Percentiles rank a stretch among this genome's conserved stretches.
Conservation (phyloP, 306 rosid species). For the Quercus variabilis region DNA sequence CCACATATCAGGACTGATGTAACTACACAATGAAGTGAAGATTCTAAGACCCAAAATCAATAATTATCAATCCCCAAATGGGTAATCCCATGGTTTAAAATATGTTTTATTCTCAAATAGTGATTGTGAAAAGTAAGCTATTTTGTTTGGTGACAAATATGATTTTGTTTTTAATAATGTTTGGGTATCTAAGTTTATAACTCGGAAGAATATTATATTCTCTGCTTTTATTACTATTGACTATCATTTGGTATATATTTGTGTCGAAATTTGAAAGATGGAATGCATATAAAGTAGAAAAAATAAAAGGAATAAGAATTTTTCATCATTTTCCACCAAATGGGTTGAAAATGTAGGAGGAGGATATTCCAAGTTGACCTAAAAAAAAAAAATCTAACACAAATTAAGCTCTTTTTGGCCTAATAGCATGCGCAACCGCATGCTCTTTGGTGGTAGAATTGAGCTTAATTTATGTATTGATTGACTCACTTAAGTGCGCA, state of each 20-base stretch:
- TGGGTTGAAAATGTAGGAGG: background rate
- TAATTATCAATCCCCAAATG: background rate
- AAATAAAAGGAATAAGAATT: background rate
- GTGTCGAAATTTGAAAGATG: background rate
- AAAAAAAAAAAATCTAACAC: conserved; percentile 1
- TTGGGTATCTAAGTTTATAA: background rate
- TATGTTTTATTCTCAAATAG: no score
- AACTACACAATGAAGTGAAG: conserved; percentile 24
- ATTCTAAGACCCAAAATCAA: background rate
- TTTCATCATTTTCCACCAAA: conserved; percentile 14
- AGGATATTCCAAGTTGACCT: background rate
- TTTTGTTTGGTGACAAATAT: background rate
- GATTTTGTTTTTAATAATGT: background rate
- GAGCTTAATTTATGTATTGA: conserved; percentile 12
- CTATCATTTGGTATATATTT: background rate
- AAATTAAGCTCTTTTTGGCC: background rate
- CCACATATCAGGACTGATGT: conserved; percentile 13
- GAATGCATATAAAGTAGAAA: background rate
- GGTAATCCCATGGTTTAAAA: no score
- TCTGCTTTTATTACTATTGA: background rate
- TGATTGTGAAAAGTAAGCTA: no score
- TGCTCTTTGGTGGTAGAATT: conserved; percentile 28
- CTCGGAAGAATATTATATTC: no score
- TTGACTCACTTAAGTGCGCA: conserved; percentile 54
- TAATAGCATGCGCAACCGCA: conserved; percentile 45